Evolutionary conservation across 2,329 filamentous ascomycete species (phyloP).

Genomic region (Cytospora paraplurivora): DNA sequence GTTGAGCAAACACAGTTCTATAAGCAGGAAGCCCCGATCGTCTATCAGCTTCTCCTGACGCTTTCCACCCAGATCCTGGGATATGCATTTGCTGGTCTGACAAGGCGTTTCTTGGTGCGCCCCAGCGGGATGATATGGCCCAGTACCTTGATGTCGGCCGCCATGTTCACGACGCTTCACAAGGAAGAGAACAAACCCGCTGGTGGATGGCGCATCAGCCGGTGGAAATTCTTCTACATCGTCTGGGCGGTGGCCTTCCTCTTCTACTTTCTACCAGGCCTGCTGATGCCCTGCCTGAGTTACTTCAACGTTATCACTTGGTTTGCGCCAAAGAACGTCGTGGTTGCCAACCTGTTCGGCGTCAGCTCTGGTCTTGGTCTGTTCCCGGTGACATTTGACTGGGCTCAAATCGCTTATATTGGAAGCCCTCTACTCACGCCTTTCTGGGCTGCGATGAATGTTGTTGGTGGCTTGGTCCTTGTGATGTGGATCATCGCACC

Average conservation of each 20-base stretch:
- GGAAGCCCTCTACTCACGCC: slow-evolving; percentile 82
- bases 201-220: slow-evolving; percentile 79
- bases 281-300: slow-evolving; percentile 80
- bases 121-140: slow-evolving; percentile 93
- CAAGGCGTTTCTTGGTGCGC: slow-evolving; percentile 77
- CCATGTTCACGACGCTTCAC: slow-evolving; percentile 86
- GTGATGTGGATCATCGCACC: slow-evolving; percentile 87
- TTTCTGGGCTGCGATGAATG: slow-evolving; percentile 85
- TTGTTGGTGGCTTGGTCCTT: slow-evolving; percentile 75
- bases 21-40: slow-evolving; percentile 73
- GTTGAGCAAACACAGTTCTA: slow-evolving; percentile 91
- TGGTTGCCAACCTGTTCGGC: slow-evolving; percentile 83
- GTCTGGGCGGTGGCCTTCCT: slow-evolving; percentile 71
- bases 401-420: slow-evolving; percentile 87
- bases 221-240: slow-evolving; percentile 81
- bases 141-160: slow-evolving; percentile 81
- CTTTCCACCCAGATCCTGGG: slow-evolving; percentile 85
- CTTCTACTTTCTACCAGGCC: slow-evolving; percentile 84
- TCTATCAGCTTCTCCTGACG: slow-evolving; percentile 80
- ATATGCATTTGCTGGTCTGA: slow-evolving; percentile 83
- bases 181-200: slow-evolving; percentile 81
- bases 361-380: slow-evolving; percentile 82
- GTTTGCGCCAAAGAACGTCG: slow-evolving; percentile 85
- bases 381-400: slow-evolving; percentile 87
- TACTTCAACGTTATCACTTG: slow-evolving; percentile 90